Conservation (phyloP, 352 stramenopile genomes). For the Phytopythium kandeliae region DNA sequence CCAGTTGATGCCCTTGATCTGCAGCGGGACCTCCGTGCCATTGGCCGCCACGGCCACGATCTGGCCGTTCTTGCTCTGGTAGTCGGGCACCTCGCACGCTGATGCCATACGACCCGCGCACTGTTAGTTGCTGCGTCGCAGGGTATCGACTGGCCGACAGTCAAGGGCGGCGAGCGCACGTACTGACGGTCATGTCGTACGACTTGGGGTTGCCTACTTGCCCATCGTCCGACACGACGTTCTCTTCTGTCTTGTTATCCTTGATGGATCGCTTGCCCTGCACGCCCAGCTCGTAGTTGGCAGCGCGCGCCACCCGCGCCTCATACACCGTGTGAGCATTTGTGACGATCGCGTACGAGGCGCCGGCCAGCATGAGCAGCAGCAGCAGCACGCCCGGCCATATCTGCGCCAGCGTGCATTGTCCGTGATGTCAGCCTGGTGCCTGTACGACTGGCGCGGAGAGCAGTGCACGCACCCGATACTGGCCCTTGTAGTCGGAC, state of each 20-base stretch:
- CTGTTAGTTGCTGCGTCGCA: not conserved
- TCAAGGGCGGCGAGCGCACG: not conserved
- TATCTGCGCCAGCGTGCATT: too few relatives aligned
- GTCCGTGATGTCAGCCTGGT: conserved; percentile 11
- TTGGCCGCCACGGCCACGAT: conserved; percentile 49
- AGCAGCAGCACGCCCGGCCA: conserved; percentile 60
- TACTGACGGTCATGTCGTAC: conserved; percentile 28
- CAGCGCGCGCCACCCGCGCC: conserved; percentile 11
- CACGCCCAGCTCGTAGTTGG: conserved; percentile 30
- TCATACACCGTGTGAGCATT: conserved; percentile 26
- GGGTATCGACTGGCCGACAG: too few relatives aligned
- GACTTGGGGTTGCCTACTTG: conserved; percentile 56
- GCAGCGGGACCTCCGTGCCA: conserved; percentile 33
- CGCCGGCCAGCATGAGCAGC: conserved; percentile 25
- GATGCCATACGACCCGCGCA: not conserved
- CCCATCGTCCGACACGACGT: conserved; percentile 18
- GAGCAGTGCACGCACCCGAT: conserved; percentile 20
- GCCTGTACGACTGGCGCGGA: not conserved
- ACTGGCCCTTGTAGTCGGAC: conserved; percentile 39
- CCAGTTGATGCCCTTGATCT: conserved; percentile 73
- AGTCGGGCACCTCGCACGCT: conserved; percentile 64
- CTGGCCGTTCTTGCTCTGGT: conserved; percentile 69
- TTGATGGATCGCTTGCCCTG: conserved; percentile 36
- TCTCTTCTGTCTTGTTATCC: conserved; percentile 29
- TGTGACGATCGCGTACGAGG: conserved; percentile 27